Conservation (phyloP, 1,284 basidiomycete genomes). For the Thelephora terrestris region DNA sequence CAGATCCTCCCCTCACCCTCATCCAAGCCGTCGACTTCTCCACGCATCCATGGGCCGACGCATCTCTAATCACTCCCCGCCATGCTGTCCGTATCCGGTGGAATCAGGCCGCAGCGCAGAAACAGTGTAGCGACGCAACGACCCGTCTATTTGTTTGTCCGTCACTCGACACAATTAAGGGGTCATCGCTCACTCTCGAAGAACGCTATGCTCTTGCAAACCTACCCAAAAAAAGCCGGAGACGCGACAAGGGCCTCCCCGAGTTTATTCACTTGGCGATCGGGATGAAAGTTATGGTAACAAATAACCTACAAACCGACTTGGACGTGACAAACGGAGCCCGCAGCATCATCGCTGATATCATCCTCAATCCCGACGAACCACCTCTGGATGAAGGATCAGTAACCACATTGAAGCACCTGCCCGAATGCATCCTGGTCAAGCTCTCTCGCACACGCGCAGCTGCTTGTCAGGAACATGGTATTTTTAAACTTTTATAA, state of each 20-base stretch:
- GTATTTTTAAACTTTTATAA: too few species aligned
- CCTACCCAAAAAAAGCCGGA: neutral
- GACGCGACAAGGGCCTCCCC: constrained; percentile 13
- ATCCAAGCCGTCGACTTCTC: constrained; percentile 10
- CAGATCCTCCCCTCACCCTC: neutral
- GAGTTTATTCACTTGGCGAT: constrained; percentile 23
- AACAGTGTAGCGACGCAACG: constrained; percentile 10
- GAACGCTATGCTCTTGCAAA: constrained; percentile 13
- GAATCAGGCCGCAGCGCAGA: constrained; percentile 18
- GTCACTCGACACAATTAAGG: constrained; percentile 16
- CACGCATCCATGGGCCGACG: constrained; percentile 18
- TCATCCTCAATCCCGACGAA: constrained; percentile 23
- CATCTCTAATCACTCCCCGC: constrained; percentile 23
- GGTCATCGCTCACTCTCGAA: constrained; percentile 9
- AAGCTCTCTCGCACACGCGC: constrained; percentile 19
- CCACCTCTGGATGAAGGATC: constrained; percentile 11
- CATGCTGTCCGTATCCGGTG: constrained; percentile 24
- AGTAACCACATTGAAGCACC: constrained; percentile 15
- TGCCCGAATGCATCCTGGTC: constrained; percentile 26
- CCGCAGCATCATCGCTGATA: constrained; percentile 22
- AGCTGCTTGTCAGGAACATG: too few species aligned
- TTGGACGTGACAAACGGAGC: constrained; percentile 31
- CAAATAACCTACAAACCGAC: constrained; percentile 29
- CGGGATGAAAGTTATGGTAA: constrained; percentile 35
- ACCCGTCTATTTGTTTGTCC: constrained; percentile 12